A percentile compares a stretch with the other conserved stretches of the same genome.
These are phyloP conservation scores for Endogone sp. DNA, from an alignment of 192 early-diverging fungal species.

Conservation along the genomic window DNA sequence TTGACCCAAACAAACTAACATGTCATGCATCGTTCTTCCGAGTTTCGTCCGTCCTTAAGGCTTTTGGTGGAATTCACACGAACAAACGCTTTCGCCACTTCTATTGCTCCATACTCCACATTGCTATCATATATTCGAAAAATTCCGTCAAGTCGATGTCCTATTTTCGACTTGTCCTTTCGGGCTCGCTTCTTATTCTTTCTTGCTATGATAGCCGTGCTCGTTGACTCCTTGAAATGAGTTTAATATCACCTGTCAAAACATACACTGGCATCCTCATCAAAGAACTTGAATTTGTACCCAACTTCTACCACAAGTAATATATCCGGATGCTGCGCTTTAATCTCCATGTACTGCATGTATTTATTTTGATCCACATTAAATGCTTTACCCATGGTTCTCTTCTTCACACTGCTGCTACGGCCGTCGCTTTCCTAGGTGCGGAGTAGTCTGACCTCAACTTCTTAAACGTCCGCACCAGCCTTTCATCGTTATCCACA, in stretches of 20 bases:
- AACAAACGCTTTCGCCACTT: slow-evolving; percentile 17
- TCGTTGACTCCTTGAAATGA: no score
- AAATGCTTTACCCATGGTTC: no score
- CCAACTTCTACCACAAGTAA: slow-evolving; percentile 88
- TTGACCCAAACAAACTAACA: slow-evolving; percentile 13
- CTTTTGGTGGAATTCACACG: slow-evolving; percentile 3
- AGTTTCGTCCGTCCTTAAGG: slow-evolving; percentile 11
- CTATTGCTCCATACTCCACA: slow-evolving; percentile 12
- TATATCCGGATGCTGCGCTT: slow-evolving; percentile 62
- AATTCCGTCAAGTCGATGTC: slow-evolving; percentile 6
- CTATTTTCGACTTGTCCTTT: slow-evolving; percentile 4
- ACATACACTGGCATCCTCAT: slow-evolving; percentile 89
- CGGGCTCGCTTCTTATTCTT: slow-evolving; percentile 13
- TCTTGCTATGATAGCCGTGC: neutral
- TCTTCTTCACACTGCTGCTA: neutral
- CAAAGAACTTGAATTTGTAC: slow-evolving; percentile 94
- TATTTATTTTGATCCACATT: slow-evolving; percentile 78
- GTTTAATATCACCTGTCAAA: no score
- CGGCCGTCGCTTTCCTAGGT: neutral
- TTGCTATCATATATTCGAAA: slow-evolving; percentile 10
- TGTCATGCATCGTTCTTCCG: slow-evolving; percentile 14
- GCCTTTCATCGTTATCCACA: neutral
- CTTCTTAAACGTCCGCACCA: neutral
- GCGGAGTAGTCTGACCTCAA: neutral
- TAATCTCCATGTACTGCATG: slow-evolving; percentile 73